Base-by-base conservation (phyloP, 192 early-diverging fungal species). In the Entomortierella beljakovae region DNA sequence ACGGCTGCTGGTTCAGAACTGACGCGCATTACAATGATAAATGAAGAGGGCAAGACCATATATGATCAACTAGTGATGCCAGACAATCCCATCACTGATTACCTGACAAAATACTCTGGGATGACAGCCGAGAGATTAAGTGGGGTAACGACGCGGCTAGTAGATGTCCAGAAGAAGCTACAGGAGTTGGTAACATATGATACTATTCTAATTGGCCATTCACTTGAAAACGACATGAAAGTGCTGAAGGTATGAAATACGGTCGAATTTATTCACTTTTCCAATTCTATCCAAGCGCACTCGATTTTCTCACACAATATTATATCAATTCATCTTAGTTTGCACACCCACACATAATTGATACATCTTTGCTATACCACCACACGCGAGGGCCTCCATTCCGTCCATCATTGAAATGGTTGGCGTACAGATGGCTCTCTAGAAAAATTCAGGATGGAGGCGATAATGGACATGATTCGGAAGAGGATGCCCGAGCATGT, bases 211-310 rank as follows among this genome's bases (percentile, higher is more conserved):
- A 59, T 87, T 0, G 88, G 88, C 3, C 88, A 90, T 57, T 80
- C 81, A 18, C 82, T 94, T 8, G 89, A 92, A 51, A 90, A 88
- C 50, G 92, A 94, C 73, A 69, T 94, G 60, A 88, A 83, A 26
- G 90, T 90, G 0, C 62, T 94, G 49, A 71, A 86, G 56, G 80
- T 81, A 81, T 43, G 25, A 38, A 40, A 3, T 40, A 31, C 31
- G 55, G 31, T 31, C 13, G 29, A 57, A 18, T 57, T 31, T 56
- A 5, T 31, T 33, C 26, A 31, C 6, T 15, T 23, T 50, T 33
- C 16, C 23, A 16, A 13, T 51, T 18, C 20, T 23, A 26, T 40
- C 23, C 22, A 31, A 20, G 5, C 2, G 2, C 3, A 33, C 18
- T 43, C 9, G 0, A 23, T 34, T n/a, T 16, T 1, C 32, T n/a